phyloP scores from a whole-genome alignment of 2,329 filamentous ascomycete genomes.

The Didymella keratinophila region DNA sequence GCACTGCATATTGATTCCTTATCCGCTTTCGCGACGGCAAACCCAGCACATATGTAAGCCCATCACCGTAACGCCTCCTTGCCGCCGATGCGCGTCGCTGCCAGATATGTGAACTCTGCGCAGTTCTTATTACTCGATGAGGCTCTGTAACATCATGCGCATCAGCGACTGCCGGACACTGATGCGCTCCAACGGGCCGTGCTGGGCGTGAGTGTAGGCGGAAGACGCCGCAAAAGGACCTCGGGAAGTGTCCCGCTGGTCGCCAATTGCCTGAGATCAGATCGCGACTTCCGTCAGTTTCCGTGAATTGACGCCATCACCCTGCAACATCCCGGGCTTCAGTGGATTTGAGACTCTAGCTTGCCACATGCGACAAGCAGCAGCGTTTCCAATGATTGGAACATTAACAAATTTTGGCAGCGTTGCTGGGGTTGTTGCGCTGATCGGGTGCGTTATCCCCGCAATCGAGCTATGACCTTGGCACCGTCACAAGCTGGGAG shows the following conservation, averaged over 20 bases:
- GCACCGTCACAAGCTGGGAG: constrained; percentile 48
- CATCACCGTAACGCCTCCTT: background rate
- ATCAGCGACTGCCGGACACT: constrained; percentile 5
- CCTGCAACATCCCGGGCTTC: constrained; percentile 30
- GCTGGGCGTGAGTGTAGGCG: constrained; percentile 2
- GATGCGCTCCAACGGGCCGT: constrained; percentile 5
- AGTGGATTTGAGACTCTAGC: constrained; percentile 10
- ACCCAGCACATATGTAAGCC: background rate
- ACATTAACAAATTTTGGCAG: constrained; percentile 5
- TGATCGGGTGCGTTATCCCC: constrained; percentile 34
- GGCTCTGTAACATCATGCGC: constrained; percentile 14
- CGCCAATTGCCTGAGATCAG: constrained; percentile 1
- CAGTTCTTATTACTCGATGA: constrained; percentile 20
- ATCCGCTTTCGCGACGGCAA: constrained; percentile 4
- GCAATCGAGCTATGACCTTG: constrained; percentile 39
- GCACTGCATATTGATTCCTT: no score
- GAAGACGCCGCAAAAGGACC: constrained; percentile 14
- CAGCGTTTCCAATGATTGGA: constrained; percentile 14
- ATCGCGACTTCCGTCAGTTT: constrained; percentile 38
- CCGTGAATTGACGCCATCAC: constrained; percentile 34
- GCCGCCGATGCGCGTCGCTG: constrained; percentile 5
- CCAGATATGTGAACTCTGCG: background rate
- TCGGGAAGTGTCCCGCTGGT: constrained; percentile 15
- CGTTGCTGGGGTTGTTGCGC: constrained; percentile 26
- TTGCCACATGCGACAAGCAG: constrained; percentile 22